Conservation (phyloP, 2,329 filamentous ascomycete species). For the Neonectria neomacrospora region DNA sequence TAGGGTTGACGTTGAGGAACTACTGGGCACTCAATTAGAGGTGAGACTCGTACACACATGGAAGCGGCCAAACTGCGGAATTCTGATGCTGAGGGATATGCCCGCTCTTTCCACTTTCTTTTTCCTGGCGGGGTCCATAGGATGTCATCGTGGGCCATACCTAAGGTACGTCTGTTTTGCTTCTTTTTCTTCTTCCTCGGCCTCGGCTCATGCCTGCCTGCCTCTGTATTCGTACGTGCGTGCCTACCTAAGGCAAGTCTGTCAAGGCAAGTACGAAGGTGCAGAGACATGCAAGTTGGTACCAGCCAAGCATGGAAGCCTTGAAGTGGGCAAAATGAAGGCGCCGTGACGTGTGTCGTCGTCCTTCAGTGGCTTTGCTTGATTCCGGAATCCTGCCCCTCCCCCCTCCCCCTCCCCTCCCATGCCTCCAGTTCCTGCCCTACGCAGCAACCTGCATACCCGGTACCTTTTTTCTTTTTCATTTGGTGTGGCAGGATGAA, state of each 20-base stretch:
- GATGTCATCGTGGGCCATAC: background rate
- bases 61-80: background rate
- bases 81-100: slow-evolving; percentile 19
- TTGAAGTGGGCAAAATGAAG: background rate
- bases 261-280: background rate
- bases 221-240: background rate
- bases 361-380: background rate
- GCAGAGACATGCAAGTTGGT: background rate
- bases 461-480: slow-evolving; percentile 5
- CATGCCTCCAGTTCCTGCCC: slow-evolving; percentile 11
- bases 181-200: background rate
- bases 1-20: background rate
- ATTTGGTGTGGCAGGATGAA: background rate
- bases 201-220: background rate
- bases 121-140: slow-evolving; percentile 6
- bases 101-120: slow-evolving; percentile 23
- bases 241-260: background rate
- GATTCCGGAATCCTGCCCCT: background rate
- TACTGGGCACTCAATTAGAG: background rate
- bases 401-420: background rate
- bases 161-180: background rate
- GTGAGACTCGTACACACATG: background rate
- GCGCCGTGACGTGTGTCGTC: slow-evolving; percentile 1
- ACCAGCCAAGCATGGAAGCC: background rate
- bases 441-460: slow-evolving; percentile 11